Conservation (phyloP, 176 grass and related monocot genomes). For the Avena eriantha region DNA sequence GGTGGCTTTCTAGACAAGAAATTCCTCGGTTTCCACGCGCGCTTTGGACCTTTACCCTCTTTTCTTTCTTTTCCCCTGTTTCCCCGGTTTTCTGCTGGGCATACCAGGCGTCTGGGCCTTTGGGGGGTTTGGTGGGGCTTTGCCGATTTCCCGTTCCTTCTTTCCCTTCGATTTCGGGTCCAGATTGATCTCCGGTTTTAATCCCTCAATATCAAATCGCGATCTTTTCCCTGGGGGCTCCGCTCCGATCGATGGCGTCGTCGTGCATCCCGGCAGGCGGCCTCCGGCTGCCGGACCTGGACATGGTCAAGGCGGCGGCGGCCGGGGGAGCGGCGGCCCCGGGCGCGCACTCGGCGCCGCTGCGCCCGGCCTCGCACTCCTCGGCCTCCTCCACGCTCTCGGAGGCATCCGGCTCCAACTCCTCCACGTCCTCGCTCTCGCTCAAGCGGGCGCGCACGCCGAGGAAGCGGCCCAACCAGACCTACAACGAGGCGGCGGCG, state of each 20-base stretch:
- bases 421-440: slow-evolving; percentile 61
- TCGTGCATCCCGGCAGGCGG: slow-evolving; percentile 73
- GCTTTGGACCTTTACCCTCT: slow-evolving; percentile 36
- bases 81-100: slow-evolving; percentile 16
- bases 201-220: not conserved
- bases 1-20: slow-evolving; percentile 58
- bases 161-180: slow-evolving; percentile 4
- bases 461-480: slow-evolving; percentile 85
- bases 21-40: slow-evolving; percentile 56
- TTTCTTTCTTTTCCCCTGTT: slow-evolving; percentile 10
- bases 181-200: slow-evolving; percentile 24
- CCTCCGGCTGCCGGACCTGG: slow-evolving; percentile 74
- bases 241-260: slow-evolving; percentile 52
- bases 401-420: slow-evolving; percentile 52
- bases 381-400: slow-evolving; percentile 65
- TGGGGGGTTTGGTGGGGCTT: not conserved
- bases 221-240: not conserved
- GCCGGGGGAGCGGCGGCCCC: not conserved
- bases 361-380: slow-evolving; percentile 51
- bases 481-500: slow-evolving; percentile 91
- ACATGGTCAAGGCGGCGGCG: slow-evolving; percentile 68
- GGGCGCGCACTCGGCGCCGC: slow-evolving; percentile 35
- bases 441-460: slow-evolving; percentile 82
- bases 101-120: slow-evolving; percentile 1
- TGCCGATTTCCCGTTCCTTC: slow-evolving; percentile 1